Conservation (phyloP, 2,329 filamentous ascomycete genomes). For the Macroventuria anomochaeta region DNA sequence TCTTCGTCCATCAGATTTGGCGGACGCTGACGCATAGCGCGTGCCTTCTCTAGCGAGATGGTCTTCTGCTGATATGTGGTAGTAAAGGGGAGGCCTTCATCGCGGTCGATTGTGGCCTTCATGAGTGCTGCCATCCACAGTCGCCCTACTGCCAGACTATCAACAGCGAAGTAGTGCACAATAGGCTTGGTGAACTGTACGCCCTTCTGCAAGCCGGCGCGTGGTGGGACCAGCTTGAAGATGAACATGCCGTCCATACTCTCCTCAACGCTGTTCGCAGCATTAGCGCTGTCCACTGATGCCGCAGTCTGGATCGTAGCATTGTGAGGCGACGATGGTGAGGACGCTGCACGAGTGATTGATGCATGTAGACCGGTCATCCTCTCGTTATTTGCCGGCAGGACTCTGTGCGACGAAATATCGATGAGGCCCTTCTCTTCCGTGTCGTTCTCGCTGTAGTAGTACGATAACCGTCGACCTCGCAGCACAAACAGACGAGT, state of each 20-base stretch:
- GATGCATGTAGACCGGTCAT: slow-evolving; percentile 91
- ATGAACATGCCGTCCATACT: slow-evolving; percentile 80
- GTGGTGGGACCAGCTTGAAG: slow-evolving; percentile 95
- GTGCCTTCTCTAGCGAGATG: slow-evolving; percentile 87
- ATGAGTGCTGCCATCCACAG: slow-evolving; percentile 98
- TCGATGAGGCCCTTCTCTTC: slow-evolving; percentile 96
- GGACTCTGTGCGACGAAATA: slow-evolving; percentile 95
- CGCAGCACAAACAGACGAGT: slow-evolving; percentile 93
- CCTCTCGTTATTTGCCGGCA: slow-evolving; percentile 89
- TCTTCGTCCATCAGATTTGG: slow-evolving; percentile 78
- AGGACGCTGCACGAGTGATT: slow-evolving; percentile 81
- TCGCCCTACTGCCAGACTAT: slow-evolving; percentile 84
- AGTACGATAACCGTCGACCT: slow-evolving; percentile 90
- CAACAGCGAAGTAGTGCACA: slow-evolving; percentile 96
- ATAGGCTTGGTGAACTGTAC: slow-evolving; percentile 98
- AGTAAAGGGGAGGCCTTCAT: slow-evolving; percentile 76
- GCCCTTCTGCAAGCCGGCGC: slow-evolving; percentile 82
- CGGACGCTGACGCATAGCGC: slow-evolving; percentile 84
- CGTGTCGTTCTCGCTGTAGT: slow-evolving; percentile 90
- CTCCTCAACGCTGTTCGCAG: slow-evolving; percentile 37
- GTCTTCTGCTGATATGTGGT: slow-evolving; percentile 98
- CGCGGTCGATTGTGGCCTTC: slow-evolving; percentile 98
- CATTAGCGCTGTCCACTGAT: slow-evolving; percentile 46
- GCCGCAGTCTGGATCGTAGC: slow-evolving; percentile 49
- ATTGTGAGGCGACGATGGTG: slow-evolving; percentile 63